Evolutionary conservation across 768 basidiomycete species (phyloP), one percentile per base, ranked within the genome.

Genomic region (Suillus brevipes): DNA sequence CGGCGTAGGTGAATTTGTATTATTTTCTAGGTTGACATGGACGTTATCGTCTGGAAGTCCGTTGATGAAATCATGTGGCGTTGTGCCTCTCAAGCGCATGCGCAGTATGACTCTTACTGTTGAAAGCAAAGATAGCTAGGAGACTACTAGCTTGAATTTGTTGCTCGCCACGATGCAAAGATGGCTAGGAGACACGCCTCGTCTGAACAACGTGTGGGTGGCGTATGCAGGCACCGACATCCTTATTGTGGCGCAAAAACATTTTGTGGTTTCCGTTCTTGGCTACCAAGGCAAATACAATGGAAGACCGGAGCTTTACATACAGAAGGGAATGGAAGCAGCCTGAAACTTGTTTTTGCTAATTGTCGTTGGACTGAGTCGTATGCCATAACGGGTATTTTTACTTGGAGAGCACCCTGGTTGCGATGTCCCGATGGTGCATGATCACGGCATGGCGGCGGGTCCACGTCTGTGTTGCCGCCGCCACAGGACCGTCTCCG

Each of bases 341-440:
- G 18, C 18, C 8, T 43, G 40, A 42, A 36, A 36, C 34, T 36
- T 36, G 34, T 36, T 8, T 6, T 36, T 7, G 16, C 16, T 28
- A 50, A 50, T 52, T 28, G 8, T 16, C 25, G 25, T 28, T 28
- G 25, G 34, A 34, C 49, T 23, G n/a, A 12, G 9, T 28, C 28
- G 28, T 31, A 53, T 70, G 34, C 72, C 73, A 71, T 66, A 75
- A 74, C 36, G 4, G 31, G 28, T 31, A 58, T 58, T 40, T 58
- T 40, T 58, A 36, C 52, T 53, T 58, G 37, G 25, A 25, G 23
- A 40, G 57, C 25, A 59, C 38, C 53, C 58, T 59, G 40, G 40
- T 42, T 42, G 40, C 40, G 40, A 23, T 59, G 58, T 12, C 16
- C 16, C 14, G 14, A 59, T 59, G 58, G 4, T 31, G 31, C 4